phyloP scores from a whole-genome alignment of 345 rosid genomes.

The Eutrema japonicum region DNA sequence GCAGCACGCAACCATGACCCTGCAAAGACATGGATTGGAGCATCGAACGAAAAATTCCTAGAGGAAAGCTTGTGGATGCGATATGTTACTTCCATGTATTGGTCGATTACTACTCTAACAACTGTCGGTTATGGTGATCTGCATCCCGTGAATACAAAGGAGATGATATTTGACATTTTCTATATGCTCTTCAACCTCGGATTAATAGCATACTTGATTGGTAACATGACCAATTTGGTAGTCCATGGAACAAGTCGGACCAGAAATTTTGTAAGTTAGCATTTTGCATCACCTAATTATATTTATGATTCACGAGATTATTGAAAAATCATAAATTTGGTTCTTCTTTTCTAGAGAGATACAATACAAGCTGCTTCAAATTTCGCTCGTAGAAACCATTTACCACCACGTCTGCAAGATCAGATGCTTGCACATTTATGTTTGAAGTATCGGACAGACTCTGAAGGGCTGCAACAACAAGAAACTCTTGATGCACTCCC shows the following conservation, averaged over 20 bases:
- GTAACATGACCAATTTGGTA: constrained; percentile 97
- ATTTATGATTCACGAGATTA: not conserved
- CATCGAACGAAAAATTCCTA: constrained; percentile 49
- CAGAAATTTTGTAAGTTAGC: constrained; percentile 73
- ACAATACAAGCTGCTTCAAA: constrained; percentile 77
- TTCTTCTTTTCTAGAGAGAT: constrained; percentile 55
- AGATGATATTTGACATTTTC: constrained; percentile 87
- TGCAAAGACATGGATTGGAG: constrained; percentile 73
- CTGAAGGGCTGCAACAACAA: constrained; percentile 79
- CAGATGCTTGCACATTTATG: constrained; percentile 83
- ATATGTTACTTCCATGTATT: constrained; percentile 88
- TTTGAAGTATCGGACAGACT: constrained; percentile 72
- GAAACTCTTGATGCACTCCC: constrained; percentile 79
- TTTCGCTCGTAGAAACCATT: constrained; percentile 65
- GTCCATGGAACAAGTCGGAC: constrained; percentile 97
- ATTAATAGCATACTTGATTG: constrained; percentile 87
- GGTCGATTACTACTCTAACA: constrained; percentile 95
- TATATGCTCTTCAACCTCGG: constrained; percentile 95
- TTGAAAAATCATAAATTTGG: not conserved
- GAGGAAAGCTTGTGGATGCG: constrained; percentile 62
- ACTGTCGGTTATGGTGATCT: constrained; percentile 96
- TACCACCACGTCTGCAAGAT: constrained; percentile 67
- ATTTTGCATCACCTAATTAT: not conserved
- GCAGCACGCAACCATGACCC: constrained; percentile 71
- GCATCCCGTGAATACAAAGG: constrained; percentile 84